These are phyloP conservation scores for Reutealis trisperma DNA, from an alignment of 345 rosid species.

Conservation along the genomic window DNA sequence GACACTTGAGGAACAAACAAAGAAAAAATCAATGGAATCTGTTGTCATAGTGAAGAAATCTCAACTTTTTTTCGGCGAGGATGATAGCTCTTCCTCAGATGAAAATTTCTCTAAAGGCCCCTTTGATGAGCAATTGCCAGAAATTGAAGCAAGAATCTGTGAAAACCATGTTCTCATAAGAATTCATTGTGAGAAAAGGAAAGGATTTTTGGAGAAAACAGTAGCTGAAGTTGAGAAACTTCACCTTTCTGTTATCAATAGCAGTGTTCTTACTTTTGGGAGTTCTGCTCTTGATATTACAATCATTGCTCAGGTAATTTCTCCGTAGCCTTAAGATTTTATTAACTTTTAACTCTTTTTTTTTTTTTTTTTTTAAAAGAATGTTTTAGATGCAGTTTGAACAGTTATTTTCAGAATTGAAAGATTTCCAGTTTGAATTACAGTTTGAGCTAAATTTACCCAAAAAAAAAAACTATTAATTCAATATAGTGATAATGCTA, in stretches of 20 bases:
- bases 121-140: conserved; percentile 54
- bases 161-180: conserved; percentile 67
- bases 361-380: no score
- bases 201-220: conserved; percentile 56
- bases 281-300: conserved; percentile 63
- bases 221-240: conserved; percentile 66
- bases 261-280: conserved; percentile 74
- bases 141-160: conserved; percentile 74
- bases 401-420: no score
- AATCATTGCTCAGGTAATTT: conserved; percentile 65
- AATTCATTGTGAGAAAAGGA: conserved; percentile 77
- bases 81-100: conserved; percentile 33
- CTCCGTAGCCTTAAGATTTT: background rate
- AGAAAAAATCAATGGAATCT: conserved; percentile 63
- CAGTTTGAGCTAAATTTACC: no score
- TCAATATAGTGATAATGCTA: no score
- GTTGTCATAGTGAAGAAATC: conserved; percentile 73
- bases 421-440: no score
- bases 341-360: no score
- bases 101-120: conserved; percentile 32
- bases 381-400: no score
- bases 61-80: conserved; percentile 45
- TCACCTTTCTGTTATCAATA: conserved; percentile 52
- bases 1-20: conserved; percentile 69
- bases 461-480: no score